These are phyloP conservation scores for Gnaphalium uliginosum DNA, from an alignment of 129 eudicot species.

Conservation along the genomic window DNA sequence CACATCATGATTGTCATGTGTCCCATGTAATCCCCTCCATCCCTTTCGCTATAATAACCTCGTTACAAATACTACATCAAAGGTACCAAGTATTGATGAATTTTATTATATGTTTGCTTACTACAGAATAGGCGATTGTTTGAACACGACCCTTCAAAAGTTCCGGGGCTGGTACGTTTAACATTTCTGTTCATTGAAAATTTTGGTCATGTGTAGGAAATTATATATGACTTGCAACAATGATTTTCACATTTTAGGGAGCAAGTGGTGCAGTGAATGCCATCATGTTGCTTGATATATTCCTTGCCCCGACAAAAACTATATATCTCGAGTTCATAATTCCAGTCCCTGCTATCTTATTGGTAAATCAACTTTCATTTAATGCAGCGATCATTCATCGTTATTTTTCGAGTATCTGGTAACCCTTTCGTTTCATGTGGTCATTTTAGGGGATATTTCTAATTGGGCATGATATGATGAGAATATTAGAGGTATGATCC, in stretches of 20 bases:
- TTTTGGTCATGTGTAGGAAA: not conserved
- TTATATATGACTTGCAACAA: constrained; percentile 15
- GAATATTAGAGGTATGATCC: constrained; percentile 62
- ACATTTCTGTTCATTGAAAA: not conserved
- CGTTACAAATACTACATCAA: not conserved
- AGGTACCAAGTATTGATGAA: constrained; percentile 4
- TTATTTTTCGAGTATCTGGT: constrained; percentile 1
- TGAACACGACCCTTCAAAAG: constrained; percentile 46
- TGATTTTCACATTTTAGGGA: constrained; percentile 46
- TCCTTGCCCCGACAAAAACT: constrained; percentile 62
- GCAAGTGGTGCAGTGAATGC: constrained; percentile 96
- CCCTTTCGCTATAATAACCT: not conserved
- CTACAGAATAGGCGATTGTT: constrained; percentile 40
- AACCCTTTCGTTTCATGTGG: constrained; percentile 13
- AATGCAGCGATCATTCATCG: not conserved
- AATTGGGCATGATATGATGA: constrained; percentile 65
- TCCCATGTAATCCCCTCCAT: not conserved
- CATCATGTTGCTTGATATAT: constrained; percentile 80
- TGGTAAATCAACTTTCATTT: constrained; percentile 44
- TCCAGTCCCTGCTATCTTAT: constrained; percentile 83
- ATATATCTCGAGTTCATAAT: constrained; percentile 59
- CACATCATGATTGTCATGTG: constrained; percentile 10
- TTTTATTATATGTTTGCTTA: constrained; percentile 15
- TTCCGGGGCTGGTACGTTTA: constrained; percentile 56
- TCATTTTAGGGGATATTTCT: constrained; percentile 67